Evolutionary conservation across 306 rosid genomes (phyloP).

Genomic region (Begonia masoniana): DNA sequence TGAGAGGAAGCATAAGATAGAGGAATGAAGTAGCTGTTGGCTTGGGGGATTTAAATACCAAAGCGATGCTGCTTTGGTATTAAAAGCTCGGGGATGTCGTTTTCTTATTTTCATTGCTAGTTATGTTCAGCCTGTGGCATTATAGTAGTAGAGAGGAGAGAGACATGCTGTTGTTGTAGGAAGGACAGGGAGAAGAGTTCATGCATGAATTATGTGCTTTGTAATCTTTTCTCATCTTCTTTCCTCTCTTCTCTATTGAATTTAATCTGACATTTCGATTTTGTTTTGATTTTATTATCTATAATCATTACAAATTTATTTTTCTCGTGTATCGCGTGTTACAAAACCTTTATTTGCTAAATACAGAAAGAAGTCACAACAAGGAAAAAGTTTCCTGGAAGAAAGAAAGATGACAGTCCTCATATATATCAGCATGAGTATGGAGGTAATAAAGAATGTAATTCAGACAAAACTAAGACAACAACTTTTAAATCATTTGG

Average conservation of each 20-base stretch:
- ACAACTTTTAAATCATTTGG: constrained; percentile 44
- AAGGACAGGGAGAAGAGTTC: too few relatives aligned
- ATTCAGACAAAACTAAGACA: constrained; percentile 22
- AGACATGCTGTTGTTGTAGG: too few relatives aligned
- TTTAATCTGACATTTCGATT: neutral
- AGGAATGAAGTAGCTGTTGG: too few relatives aligned
- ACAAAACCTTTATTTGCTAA: constrained; percentile 2
- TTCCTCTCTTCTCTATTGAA: neutral
- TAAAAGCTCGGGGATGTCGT: too few relatives aligned
- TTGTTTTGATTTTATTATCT: neutral
- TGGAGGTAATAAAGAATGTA: constrained; percentile 12
- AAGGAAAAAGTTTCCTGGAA: constrained; percentile 21
- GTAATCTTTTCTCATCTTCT: neutral
- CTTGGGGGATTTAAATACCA: too few relatives aligned
- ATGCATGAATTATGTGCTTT: neutral
- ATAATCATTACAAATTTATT: neutral
- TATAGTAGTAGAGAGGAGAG: too few relatives aligned
- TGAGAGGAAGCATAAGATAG: too few relatives aligned
- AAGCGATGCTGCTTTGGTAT: too few relatives aligned
- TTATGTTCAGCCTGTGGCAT: too few relatives aligned
- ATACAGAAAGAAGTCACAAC: constrained; percentile 30
- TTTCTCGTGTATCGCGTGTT: neutral
- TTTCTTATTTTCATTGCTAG: too few relatives aligned
- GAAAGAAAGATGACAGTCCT: constrained; percentile 27
- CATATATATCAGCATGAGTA: constrained; percentile 8